Conservation (phyloP, 225 moss, liverwort and hornwort genomes). For the Climacium dendroides region DNA sequence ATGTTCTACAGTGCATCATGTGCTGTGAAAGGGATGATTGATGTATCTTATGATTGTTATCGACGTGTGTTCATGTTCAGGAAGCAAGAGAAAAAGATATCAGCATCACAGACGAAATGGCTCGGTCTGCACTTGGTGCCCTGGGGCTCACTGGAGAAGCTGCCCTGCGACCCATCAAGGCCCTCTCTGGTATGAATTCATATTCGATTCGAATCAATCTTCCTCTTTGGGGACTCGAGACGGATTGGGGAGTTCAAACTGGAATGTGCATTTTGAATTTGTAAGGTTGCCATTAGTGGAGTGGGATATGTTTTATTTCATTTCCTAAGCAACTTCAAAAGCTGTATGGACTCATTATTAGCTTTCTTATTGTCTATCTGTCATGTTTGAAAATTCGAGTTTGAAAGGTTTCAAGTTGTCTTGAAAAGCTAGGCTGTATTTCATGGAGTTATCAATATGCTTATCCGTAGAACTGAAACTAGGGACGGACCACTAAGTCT, state of each 20-base stretch:
- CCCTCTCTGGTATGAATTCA: constrained; percentile 64
- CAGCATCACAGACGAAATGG: constrained; percentile 75
- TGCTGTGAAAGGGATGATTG: neutral
- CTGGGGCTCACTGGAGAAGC: constrained; percentile 88
- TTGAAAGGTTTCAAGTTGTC: neutral
- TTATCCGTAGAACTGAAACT: no score
- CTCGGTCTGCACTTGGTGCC: constrained; percentile 85
- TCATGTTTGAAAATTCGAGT: neutral
- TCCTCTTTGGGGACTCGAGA: neutral
- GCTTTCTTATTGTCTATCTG: neutral
- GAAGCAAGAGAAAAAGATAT: constrained; percentile 81
- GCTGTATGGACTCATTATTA: neutral
- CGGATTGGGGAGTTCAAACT: neutral
- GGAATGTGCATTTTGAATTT: neutral
- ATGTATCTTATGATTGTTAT: neutral
- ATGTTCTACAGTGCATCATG: neutral
- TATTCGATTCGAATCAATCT: neutral
- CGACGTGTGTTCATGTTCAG: constrained; percentile 4
- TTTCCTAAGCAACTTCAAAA: neutral
- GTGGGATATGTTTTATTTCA: neutral
- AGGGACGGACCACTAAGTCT: neutral
- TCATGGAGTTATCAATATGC: neutral
- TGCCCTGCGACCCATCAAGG: constrained; percentile 70
- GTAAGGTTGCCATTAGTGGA: neutral
- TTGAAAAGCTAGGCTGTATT: neutral